Conservation (phyloP, 208 protist species). For the Kentomonas sorsogonicus region DNA sequence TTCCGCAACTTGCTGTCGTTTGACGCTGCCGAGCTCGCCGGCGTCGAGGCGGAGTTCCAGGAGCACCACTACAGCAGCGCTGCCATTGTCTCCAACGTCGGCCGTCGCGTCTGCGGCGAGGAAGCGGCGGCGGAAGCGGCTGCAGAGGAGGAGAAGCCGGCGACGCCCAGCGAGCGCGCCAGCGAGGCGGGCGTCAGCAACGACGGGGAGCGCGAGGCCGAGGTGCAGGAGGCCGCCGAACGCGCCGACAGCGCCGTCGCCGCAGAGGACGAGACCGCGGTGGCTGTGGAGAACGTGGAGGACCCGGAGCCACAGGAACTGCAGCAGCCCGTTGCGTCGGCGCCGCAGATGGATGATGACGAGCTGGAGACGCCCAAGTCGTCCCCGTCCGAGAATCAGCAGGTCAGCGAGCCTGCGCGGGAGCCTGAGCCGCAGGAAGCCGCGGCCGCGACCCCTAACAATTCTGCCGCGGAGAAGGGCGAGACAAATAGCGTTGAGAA, state of each 20-base stretch:
- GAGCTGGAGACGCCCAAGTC: not conserved
- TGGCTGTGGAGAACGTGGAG: not conserved
- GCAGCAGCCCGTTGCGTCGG: not conserved
- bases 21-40: constrained; percentile 7
- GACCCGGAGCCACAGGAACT: not conserved
- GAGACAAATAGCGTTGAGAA: not conserved
- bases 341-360: not conserved
- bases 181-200: not conserved
- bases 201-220: too few species aligned
- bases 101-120: not conserved
- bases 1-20: constrained; percentile 44
- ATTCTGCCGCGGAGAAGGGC: not conserved
- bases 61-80: constrained; percentile 18
- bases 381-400: not conserved
- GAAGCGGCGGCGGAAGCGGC: not conserved
- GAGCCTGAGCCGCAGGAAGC: not conserved
- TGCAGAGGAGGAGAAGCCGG: not conserved
- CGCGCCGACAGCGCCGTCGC: too few species aligned
- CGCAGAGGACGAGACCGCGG: too few species aligned
- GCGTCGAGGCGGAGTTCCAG: constrained; percentile 37
- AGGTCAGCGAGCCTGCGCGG: not conserved
- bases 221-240: too few species aligned
- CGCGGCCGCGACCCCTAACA: not conserved
- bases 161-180: not conserved
- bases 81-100: constrained; percentile 9